phyloP scores from a whole-genome alignment of 2,329 filamentous ascomycete species.

The Saccharata proteae region DNA sequence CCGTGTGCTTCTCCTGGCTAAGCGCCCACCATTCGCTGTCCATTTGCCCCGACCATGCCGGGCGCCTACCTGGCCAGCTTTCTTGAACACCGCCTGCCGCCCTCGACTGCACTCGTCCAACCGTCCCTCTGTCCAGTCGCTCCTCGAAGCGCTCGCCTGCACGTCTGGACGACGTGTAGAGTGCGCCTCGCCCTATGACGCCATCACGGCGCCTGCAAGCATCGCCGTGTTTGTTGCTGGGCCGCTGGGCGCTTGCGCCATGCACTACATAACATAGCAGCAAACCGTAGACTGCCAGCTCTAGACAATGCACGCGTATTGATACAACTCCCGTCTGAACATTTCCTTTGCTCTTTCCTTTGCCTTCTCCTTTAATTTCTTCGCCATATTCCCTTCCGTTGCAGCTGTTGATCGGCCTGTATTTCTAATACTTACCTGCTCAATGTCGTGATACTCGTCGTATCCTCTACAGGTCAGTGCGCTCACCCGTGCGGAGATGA shows the following conservation, averaged over 20 bases:
- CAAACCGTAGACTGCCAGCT: not conserved
- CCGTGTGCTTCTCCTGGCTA: no score
- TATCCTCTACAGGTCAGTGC: slow-evolving; percentile 19
- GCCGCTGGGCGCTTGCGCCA: slow-evolving; percentile 5
- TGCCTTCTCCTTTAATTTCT: slow-evolving; percentile 12
- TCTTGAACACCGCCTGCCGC: no score
- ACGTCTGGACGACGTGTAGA: slow-evolving; percentile 2
- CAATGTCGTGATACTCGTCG: slow-evolving; percentile 5
- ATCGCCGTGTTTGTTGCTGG: slow-evolving; percentile 2
- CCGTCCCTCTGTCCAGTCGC: not conserved
- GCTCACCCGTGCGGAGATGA: slow-evolving; percentile 1
- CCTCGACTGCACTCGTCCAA: not conserved
- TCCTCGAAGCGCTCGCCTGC: slow-evolving; percentile 4
- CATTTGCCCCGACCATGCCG: slow-evolving; percentile 1
- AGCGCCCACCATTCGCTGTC: no score
- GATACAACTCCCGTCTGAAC: slow-evolving; percentile 24
- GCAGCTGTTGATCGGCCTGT: slow-evolving; percentile 23
- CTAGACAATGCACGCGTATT: slow-evolving; percentile 12
- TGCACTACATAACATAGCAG: slow-evolving; percentile 6
- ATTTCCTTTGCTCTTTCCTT: slow-evolving; percentile 19
- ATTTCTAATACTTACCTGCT: slow-evolving; percentile 10
- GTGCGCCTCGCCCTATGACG: slow-evolving; percentile 5
- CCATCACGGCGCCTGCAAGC: slow-evolving; percentile 4
- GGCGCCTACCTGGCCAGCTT: no score
- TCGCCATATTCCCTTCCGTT: slow-evolving; percentile 8